These are phyloP conservation scores for Lolium rigidum DNA, from an alignment of 176 grass and related monocot genomes.

Conservation along the genomic window DNA sequence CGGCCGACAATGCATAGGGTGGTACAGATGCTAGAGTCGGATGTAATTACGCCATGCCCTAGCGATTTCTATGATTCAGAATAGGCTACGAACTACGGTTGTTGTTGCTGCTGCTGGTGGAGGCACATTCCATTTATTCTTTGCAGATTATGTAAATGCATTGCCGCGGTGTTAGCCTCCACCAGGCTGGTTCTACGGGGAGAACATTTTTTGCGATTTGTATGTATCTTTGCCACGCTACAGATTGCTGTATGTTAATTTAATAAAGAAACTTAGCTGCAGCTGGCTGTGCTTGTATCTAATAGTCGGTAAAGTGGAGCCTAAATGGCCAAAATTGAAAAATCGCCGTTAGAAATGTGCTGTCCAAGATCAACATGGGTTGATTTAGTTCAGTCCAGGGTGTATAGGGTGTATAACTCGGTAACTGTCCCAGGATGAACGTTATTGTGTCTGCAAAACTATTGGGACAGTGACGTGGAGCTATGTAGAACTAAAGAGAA, in stretches of 20 bases:
- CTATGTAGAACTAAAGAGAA: too few species aligned
- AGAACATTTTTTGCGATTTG: conserved; percentile 57
- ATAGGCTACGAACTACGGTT: conserved; percentile 40
- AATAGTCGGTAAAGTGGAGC: background rate
- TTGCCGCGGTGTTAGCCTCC: conserved; percentile 50
- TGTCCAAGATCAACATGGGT: background rate
- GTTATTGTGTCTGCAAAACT: background rate
- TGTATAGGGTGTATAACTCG: too few species aligned
- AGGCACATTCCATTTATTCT: conserved; percentile 81
- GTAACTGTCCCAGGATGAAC: background rate
- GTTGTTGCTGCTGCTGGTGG: conserved; percentile 33
- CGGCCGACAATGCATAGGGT: conserved; percentile 97
- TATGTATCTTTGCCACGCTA: conserved; percentile 58
- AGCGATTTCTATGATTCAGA: conserved; percentile 99
- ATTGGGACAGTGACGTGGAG: background rate
- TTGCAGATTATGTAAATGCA: conserved; percentile 84
- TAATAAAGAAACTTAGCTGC: conserved; percentile 51
- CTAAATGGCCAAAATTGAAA: background rate
- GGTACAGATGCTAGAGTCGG: conserved; percentile 96
- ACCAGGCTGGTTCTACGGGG: conserved; percentile 46
- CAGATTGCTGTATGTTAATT: conserved; percentile 44
- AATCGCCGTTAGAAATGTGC: background rate
- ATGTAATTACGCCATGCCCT: conserved; percentile 95
- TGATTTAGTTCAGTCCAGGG: too few species aligned
- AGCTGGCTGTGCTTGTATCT: conserved; percentile 22